Conservation (phyloP, 371 early-diverging fungal species). For the Mortierella sp. region DNA sequence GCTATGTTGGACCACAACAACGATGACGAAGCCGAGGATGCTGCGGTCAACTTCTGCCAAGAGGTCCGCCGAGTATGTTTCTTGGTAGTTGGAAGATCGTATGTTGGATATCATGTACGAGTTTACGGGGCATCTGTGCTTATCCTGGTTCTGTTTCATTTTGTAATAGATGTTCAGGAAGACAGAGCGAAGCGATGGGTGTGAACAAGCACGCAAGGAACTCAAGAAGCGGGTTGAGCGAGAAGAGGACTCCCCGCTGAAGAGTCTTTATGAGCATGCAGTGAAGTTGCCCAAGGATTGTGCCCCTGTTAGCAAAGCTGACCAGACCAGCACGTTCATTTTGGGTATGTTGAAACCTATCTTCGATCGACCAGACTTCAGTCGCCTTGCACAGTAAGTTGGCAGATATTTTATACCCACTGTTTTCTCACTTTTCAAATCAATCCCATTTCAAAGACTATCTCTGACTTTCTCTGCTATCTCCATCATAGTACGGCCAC, state of each 20-base stretch:
- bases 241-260: constrained; percentile 24
- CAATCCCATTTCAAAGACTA: too few relatives aligned
- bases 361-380: constrained; percentile 19
- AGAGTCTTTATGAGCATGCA: constrained; percentile 28
- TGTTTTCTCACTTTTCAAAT: too few relatives aligned
- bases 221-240: constrained; percentile 21
- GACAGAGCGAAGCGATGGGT: constrained; percentile 12
- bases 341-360: constrained; percentile 24
- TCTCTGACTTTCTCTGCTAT: too few relatives aligned
- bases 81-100: constrained; percentile 11
- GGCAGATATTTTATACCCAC: constrained; percentile 3
- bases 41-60: constrained; percentile 6
- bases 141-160: constrained; percentile 8
- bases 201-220: constrained; percentile 14
- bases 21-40: constrained; percentile 11
- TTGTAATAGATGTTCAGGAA: constrained; percentile 19
- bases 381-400: constrained; percentile 26
- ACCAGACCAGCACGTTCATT: constrained; percentile 27
- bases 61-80: constrained; percentile 13
- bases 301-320: constrained; percentile 18
- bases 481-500: neutral
- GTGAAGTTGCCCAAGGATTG: constrained; percentile 20
- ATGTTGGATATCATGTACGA: constrained; percentile 8
- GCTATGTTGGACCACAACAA: constrained; percentile 1
- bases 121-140: constrained; percentile 7